Evolutionary conservation across 1,284 basidiomycete species (phyloP).

Genomic region (Erythrobasidium hasegawianum): DNA sequence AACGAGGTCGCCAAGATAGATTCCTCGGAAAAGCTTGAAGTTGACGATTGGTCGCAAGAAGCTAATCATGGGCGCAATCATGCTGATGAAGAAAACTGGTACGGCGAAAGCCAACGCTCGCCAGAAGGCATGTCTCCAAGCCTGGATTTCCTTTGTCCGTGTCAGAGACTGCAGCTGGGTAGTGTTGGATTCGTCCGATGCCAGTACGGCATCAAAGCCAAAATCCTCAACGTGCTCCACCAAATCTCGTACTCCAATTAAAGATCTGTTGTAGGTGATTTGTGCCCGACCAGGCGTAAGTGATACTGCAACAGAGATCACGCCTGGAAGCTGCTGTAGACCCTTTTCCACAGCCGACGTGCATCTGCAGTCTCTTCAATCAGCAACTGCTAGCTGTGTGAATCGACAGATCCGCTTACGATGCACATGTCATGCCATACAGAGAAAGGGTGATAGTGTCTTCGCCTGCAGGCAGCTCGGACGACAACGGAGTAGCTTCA

Average conservation of each 20-base stretch:
- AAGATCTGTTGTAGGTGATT: slow-evolving; percentile 67
- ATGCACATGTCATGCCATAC: slow-evolving; percentile 84
- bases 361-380: slow-evolving; percentile 56
- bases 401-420: background rate
- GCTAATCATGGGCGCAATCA: slow-evolving; percentile 67
- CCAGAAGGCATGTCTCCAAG: slow-evolving; percentile 80
- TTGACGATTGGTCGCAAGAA: slow-evolving; percentile 55
- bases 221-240: slow-evolving; percentile 81
- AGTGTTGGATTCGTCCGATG: slow-evolving; percentile 66
- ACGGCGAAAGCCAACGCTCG: slow-evolving; percentile 74
- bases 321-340: slow-evolving; percentile 67
- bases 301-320: slow-evolving; percentile 67
- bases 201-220: slow-evolving; percentile 85
- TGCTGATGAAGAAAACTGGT: slow-evolving; percentile 87
- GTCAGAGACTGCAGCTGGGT: slow-evolving; percentile 88
- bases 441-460: slow-evolving; percentile 70
- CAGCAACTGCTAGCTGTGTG: background rate
- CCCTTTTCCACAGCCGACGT: slow-evolving; percentile 71
- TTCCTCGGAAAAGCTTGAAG: slow-evolving; percentile 58
- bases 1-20: slow-evolving; percentile 82
- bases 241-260: slow-evolving; percentile 71
- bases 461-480: slow-evolving; percentile 50
- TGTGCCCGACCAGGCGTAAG: slow-evolving; percentile 68
- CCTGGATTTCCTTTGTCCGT: slow-evolving; percentile 82
- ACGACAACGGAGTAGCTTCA: slow-evolving; percentile 67